Conservation (phyloP, 305 asterid species). For the Fraxinus dipetala region DNA sequence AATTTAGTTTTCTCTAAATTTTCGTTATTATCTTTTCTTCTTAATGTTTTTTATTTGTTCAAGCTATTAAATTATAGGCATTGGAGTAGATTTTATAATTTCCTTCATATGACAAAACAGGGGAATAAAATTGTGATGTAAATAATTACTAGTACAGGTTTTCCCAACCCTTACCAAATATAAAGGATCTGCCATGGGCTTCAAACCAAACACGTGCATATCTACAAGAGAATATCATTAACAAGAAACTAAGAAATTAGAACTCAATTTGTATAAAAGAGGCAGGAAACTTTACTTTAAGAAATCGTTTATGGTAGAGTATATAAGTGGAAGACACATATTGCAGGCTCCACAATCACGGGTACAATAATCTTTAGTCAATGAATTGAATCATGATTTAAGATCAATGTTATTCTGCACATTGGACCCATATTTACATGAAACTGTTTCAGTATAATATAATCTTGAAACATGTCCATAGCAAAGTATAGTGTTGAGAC, state of each 20-base stretch:
- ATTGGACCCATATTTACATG: not conserved
- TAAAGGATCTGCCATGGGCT: constrained; percentile 78
- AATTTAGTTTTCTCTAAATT: not conserved
- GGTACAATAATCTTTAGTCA: constrained; percentile 11
- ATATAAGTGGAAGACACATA: constrained; percentile 3
- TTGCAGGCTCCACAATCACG: constrained; percentile 10
- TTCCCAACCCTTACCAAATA: constrained; percentile 65
- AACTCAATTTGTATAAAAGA: constrained; percentile 19
- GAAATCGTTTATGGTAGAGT: constrained; percentile 2
- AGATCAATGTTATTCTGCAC: not conserved
- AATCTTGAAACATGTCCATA: not conserved
- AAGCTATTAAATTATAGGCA: constrained; percentile 16
- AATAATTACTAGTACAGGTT: constrained; percentile 26
- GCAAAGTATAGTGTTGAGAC: not conserved
- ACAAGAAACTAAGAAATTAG: constrained; percentile 28
- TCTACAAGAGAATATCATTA: constrained; percentile 58
- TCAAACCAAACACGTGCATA: constrained; percentile 84
- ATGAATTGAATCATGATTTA: not conserved
- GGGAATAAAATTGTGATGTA: constrained; percentile 17
- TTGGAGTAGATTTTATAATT: not conserved
- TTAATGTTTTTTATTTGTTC: not conserved
- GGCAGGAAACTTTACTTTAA: constrained; percentile 1
- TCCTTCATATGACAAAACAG: not conserved
- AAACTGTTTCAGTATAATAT: not conserved
- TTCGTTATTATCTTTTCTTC: not conserved